phyloP scores from a whole-genome alignment of 78 protist genomes.

The Bigelowiella natans region DNA sequence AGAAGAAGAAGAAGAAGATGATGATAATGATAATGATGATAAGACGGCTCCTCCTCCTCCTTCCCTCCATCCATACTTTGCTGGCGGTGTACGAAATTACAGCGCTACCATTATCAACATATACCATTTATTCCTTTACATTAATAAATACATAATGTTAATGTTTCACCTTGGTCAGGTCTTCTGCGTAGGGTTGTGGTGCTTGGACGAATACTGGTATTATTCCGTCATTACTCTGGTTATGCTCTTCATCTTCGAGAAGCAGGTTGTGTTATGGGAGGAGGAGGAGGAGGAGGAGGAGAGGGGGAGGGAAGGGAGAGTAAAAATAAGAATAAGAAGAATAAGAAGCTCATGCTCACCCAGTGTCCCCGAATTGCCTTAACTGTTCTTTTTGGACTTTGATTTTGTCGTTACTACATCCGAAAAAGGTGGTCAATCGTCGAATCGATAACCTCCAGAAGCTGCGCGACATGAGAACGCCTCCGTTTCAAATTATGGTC shows the following conservation, averaged over 20 bases:
- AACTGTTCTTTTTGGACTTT: neutral
- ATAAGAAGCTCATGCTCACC: slow-evolving; percentile 42
- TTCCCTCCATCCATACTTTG: neutral
- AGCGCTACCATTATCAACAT: neutral
- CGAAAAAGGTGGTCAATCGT: neutral
- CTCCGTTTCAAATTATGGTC: neutral
- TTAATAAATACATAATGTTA: too few relatives aligned
- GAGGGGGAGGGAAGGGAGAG: slow-evolving; percentile 34
- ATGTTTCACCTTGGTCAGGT: slow-evolving; percentile 27
- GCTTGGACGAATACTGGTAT: slow-evolving; percentile 81
- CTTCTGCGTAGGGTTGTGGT: slow-evolving; percentile 88
- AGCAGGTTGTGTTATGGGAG: too few relatives aligned
- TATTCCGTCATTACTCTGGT: slow-evolving; percentile 83
- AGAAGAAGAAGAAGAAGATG: neutral
- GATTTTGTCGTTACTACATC: neutral
- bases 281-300: slow-evolving; percentile 82
- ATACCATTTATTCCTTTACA: neutral
- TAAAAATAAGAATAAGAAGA: slow-evolving; percentile 27
- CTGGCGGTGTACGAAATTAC: neutral
- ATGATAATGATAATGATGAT: neutral
- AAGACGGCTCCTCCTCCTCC: neutral
- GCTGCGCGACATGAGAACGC: neutral
- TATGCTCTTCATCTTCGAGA: slow-evolving; percentile 82
- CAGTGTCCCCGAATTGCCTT: slow-evolving; percentile 5
- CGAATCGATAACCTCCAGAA: neutral